Percentiles rank a stretch among this genome's conserved stretches.
phyloP scores from a whole-genome alignment of 176 grass and related monocot genomes.

The Aegilops speltoides region DNA sequence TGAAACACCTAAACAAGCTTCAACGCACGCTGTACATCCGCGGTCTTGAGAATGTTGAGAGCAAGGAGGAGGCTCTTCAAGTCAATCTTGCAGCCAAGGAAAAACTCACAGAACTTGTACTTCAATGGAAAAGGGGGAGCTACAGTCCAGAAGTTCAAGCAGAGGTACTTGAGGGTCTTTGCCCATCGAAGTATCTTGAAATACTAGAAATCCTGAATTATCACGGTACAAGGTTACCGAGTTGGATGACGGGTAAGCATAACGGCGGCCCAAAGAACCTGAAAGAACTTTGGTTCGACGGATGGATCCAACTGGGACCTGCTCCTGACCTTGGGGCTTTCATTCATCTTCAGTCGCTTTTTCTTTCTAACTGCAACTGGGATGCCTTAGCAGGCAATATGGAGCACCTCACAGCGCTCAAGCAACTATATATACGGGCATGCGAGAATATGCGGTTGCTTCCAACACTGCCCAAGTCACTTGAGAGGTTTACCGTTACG shows the following conservation, averaged over 20 bases:
- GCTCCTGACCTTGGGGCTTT: background rate
- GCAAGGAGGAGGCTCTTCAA: background rate
- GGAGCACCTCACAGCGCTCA: too few relatives aligned
- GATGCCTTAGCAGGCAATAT: too few relatives aligned
- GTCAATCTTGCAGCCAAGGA: background rate
- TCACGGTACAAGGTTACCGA: background rate
- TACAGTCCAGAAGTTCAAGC: background rate
- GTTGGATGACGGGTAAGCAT: background rate
- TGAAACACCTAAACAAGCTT: background rate
- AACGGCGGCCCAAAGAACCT: background rate
- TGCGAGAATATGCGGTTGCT: too few relatives aligned
- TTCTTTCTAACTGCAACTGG: background rate
- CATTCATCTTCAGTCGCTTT: background rate
- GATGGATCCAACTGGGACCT: background rate
- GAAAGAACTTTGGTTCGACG: background rate
- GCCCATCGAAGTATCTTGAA: background rate
- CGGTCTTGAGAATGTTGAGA: background rate
- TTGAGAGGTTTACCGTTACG: too few relatives aligned
- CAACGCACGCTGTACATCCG: rapidly evolving
- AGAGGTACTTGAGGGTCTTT: background rate
- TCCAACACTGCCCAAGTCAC: too few relatives aligned
- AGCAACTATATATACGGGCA: too few relatives aligned
- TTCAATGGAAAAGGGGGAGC: rapidly evolving
- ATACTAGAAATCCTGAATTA: background rate
- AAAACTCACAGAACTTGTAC: background rate